phyloP scores from a whole-genome alignment of 1,139 yeast species.

The Hansenula sp. region DNA sequence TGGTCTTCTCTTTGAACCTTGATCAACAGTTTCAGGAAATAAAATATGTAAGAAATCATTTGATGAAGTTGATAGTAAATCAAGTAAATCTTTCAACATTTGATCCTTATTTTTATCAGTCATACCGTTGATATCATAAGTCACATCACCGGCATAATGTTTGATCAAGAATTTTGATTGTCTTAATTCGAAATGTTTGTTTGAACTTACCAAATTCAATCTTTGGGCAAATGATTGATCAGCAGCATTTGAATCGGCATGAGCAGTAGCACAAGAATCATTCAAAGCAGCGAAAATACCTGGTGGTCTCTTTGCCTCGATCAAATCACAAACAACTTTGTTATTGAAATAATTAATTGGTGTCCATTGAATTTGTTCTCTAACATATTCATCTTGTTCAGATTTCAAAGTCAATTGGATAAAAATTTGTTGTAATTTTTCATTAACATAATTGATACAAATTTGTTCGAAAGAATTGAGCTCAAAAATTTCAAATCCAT shows the following conservation, averaged over 20 bases:
- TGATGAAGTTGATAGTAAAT: slow-evolving; percentile 67
- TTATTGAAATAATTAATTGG: slow-evolving; percentile 97
- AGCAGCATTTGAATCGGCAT: slow-evolving; percentile 95
- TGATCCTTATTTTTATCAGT: slow-evolving; percentile 98
- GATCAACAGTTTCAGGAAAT: slow-evolving; percentile 77
- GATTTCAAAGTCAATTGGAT: slow-evolving; percentile 96
- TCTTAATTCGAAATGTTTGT: slow-evolving; percentile 88
- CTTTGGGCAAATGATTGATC: slow-evolving; percentile 96
- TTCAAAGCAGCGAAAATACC: slow-evolving; percentile 96
- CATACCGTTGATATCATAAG: slow-evolving; percentile 86
- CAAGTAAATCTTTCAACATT: slow-evolving; percentile 81
- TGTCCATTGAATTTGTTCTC: slow-evolving; percentile 95
- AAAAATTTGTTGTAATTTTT: slow-evolving; percentile 92
- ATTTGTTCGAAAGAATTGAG: slow-evolving; percentile 92
- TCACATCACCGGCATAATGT: slow-evolving; percentile 98
- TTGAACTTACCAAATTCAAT: slow-evolving; percentile 75
- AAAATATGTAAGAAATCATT: slow-evolving; percentile 63
- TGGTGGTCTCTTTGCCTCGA: slow-evolving; percentile 93
- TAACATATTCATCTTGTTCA: slow-evolving; percentile 92
- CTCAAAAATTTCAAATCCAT: slow-evolving; percentile 95
- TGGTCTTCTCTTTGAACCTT: slow-evolving; percentile 77
- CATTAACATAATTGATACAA: slow-evolving; percentile 95
- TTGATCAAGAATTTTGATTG: slow-evolving; percentile 84
- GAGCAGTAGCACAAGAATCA: slow-evolving; percentile 97
- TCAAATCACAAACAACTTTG: slow-evolving; percentile 94